These are phyloP conservation scores for Myrmaecium sp. DNA, from an alignment of 2,329 filamentous ascomycete genomes.

Conservation along the genomic window DNA sequence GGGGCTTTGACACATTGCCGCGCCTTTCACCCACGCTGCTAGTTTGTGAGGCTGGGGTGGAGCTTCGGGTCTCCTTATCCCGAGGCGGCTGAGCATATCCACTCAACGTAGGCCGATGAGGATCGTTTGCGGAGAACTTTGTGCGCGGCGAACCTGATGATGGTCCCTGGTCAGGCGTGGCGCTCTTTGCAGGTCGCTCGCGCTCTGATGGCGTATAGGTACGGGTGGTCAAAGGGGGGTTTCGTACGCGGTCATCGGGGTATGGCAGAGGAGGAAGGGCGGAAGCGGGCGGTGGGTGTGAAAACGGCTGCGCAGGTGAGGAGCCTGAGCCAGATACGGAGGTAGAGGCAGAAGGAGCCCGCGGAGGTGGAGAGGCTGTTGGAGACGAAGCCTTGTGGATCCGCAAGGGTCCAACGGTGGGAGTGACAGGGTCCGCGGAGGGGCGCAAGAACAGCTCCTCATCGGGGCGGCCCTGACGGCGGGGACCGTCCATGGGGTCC, in stretches of 20 bases:
- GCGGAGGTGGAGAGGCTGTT: constrained; percentile 35
- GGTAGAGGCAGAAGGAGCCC: constrained; percentile 39
- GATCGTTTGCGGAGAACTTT: constrained; percentile 30
- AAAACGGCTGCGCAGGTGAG: constrained; percentile 29
- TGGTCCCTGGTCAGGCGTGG: constrained; percentile 16
- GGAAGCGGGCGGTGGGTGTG: no score
- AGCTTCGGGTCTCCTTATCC: constrained; percentile 11
- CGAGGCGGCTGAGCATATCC: constrained; percentile 25
- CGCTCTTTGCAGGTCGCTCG: constrained; percentile 16
- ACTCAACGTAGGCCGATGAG: constrained; percentile 28
- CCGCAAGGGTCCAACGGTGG: constrained; percentile 66
- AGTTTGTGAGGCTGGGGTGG: constrained; percentile 23
- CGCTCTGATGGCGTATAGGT: constrained; percentile 17
- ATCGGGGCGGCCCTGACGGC: constrained; percentile 49
- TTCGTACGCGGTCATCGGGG: constrained; percentile 24
- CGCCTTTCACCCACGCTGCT: constrained; percentile 64
- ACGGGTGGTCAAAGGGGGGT: constrained; percentile 9
- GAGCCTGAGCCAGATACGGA: constrained; percentile 45
- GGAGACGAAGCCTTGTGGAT: constrained; percentile 53
- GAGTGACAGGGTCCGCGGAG: constrained; percentile 39
- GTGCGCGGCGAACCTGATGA: constrained; percentile 17
- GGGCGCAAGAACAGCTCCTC: constrained; percentile 67
- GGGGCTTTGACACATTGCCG: constrained; percentile 62
- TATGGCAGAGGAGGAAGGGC: constrained; percentile 30
- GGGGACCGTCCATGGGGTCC: constrained; percentile 27